Percentiles rank a stretch among this genome's conserved stretches.
These are phyloP conservation scores for Pelomyxa schiedti DNA, from an alignment of 78 protist species.

Conservation along the genomic window DNA sequence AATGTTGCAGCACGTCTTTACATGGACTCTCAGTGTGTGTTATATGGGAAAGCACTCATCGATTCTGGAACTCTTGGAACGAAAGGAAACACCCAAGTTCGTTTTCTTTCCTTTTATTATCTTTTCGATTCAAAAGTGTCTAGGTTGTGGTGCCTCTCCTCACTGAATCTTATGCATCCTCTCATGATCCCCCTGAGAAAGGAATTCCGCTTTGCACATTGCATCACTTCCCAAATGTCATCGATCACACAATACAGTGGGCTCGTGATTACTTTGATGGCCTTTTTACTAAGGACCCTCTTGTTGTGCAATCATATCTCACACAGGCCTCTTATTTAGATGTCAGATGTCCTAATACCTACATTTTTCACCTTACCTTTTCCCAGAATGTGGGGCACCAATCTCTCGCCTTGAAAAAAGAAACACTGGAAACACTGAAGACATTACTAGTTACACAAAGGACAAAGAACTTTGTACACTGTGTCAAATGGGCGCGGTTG, in stretches of 20 bases:
- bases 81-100: constrained; percentile 62
- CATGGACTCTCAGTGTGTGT: constrained; percentile 85
- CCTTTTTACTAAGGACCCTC: constrained; percentile 44
- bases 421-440: constrained; percentile 38
- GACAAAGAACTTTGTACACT: constrained; percentile 74
- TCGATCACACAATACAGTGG: constrained; percentile 84
- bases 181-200: constrained; percentile 94
- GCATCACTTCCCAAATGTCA: constrained; percentile 90
- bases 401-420: constrained; percentile 11
- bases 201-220: constrained; percentile 91
- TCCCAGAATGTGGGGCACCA: background rate
- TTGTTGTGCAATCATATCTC: constrained; percentile 66
- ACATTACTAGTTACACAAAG: constrained; percentile 18
- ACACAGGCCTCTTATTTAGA: background rate
- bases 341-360: background rate
- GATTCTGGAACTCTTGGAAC: constrained; percentile 95
- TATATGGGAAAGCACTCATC: constrained; percentile 61
- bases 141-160: constrained; percentile 90
- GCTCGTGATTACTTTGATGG: constrained; percentile 81
- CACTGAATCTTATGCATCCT: constrained; percentile 87
- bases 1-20: constrained; percentile 89
- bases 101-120: too few species aligned
- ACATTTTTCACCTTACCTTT: background rate
- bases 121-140: too few species aligned
- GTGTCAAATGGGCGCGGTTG: constrained; percentile 89